Evolutionary conservation across 345 rosid genomes (phyloP).

Genomic region (Citropsis articulata): DNA sequence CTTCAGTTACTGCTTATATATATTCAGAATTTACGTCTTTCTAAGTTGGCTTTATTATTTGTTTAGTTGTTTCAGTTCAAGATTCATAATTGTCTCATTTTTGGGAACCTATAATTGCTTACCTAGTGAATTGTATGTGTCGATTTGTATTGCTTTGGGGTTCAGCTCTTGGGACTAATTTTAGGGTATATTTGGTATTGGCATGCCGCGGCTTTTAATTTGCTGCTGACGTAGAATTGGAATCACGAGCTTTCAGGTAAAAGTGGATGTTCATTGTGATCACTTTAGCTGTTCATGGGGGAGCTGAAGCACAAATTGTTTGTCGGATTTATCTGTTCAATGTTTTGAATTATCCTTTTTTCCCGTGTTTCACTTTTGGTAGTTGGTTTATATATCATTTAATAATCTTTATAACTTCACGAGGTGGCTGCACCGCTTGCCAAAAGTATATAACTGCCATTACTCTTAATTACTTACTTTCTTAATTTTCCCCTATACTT

Average conservation of each 20-base stretch:
- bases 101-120: not conserved
- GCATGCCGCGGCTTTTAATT: not conserved
- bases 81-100: slow-evolving; percentile 11
- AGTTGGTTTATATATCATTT: not conserved
- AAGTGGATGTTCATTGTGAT: not conserved
- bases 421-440: not conserved
- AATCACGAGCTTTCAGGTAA: not conserved
- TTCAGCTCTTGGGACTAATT: not conserved
- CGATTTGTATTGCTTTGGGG: not conserved
- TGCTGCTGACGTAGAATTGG: not conserved
- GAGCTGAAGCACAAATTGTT: not conserved
- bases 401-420: not conserved
- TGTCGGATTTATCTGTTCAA: not conserved
- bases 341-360: not conserved
- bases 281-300: not conserved
- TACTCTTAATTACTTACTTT: not conserved
- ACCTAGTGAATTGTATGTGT: not conserved
- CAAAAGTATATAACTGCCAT: not conserved
- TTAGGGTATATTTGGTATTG: not conserved
- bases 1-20: not conserved
- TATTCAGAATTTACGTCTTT: not conserved
- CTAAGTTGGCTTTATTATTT: not conserved
- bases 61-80: slow-evolving; percentile 8
- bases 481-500: not conserved
- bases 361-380: not conserved